Conservation (phyloP, 129 eudicot genomes). For the Chrysanthemum makinoi region DNA sequence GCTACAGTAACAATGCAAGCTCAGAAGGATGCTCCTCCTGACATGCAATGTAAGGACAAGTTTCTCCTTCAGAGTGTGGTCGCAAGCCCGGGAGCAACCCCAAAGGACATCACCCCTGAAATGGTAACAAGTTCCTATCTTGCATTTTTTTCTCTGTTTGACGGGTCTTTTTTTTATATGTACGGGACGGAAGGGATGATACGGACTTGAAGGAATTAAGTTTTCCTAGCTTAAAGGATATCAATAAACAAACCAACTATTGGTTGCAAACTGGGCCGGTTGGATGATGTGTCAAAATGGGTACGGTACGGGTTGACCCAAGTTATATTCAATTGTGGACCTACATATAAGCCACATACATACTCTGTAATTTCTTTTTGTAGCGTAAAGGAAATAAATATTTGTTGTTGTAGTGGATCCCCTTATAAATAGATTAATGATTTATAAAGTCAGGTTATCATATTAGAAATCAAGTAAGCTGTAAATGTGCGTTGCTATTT, state of each 20-base stretch:
- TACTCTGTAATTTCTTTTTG: neutral
- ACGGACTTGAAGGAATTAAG: neutral
- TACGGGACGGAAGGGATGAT: neutral
- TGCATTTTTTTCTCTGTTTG: conserved; percentile 4
- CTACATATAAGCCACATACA: neutral
- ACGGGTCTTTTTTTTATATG: conserved; percentile 6
- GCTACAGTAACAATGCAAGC: conserved; percentile 93
- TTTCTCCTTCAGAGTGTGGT: conserved; percentile 90
- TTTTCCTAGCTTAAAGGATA: too few relatives aligned
- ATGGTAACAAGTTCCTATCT: conserved; percentile 47
- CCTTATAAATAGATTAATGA: neutral
- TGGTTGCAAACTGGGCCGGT: neutral
- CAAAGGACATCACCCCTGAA: conserved; percentile 79
- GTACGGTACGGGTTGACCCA: neutral
- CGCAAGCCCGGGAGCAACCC: conserved; percentile 47
- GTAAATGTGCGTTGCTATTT: neutral
- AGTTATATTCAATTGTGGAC: neutral
- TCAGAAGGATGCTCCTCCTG: conserved; percentile 90
- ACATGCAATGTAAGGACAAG: conserved; percentile 90
- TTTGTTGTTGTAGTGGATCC: neutral
- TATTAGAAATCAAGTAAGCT: neutral
- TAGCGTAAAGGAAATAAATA: neutral
- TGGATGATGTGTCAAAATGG: neutral
- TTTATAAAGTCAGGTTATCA: neutral
- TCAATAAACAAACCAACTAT: neutral